Percentiles rank a stretch among this genome's conserved stretches.
Conservation (phyloP, 768 basidiomycete genomes). For the Termitomyces sp. region DNA sequence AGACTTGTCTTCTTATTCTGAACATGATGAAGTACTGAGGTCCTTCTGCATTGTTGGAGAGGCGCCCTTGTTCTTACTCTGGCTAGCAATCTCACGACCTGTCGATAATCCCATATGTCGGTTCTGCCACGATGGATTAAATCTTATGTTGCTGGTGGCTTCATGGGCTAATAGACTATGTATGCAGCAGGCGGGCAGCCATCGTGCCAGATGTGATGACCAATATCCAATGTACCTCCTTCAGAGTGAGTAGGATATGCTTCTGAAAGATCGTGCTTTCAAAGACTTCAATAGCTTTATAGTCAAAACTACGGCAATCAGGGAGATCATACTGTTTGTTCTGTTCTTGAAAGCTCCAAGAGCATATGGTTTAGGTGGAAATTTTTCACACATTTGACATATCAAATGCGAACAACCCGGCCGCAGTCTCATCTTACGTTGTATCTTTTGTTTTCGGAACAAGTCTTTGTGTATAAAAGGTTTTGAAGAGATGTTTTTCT, state of each 20-base stretch:
- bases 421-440: background rate
- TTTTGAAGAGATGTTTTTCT: background rate
- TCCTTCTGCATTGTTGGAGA: background rate
- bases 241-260: background rate
- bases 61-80: background rate
- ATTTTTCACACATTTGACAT: background rate
- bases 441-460: background rate
- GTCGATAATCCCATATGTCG: background rate
- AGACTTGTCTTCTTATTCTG: background rate
- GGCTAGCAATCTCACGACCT: background rate
- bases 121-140: background rate
- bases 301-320: background rate
- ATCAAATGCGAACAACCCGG: background rate
- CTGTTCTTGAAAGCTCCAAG: background rate
- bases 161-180: background rate
- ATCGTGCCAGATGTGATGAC: background rate
- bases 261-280: background rate
- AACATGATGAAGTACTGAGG: background rate
- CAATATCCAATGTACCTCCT: background rate
- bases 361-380: background rate
- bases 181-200: background rate
- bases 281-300: background rate
- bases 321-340: background rate
- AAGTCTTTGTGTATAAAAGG: background rate
- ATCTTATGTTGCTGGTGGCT: no score